These are phyloP conservation scores for Debaryomyces subglobosus DNA, from an alignment of 1,139 yeast genomes.

Conservation along the genomic window DNA sequence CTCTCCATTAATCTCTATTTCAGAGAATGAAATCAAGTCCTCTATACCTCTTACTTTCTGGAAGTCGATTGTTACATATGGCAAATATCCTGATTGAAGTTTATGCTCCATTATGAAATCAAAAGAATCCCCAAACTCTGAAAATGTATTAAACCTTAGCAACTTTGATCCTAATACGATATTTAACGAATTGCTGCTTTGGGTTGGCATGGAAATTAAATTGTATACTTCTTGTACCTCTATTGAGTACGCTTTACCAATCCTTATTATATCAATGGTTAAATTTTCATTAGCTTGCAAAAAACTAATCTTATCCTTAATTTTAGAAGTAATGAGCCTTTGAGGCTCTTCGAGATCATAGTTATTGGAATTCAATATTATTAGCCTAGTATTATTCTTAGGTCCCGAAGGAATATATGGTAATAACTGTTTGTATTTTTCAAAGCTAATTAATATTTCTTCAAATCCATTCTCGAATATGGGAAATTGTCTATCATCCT, in stretches of 20 bases:
- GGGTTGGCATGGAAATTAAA: slow-evolving; percentile 12
- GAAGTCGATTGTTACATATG: slow-evolving; percentile 23
- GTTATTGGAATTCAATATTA: slow-evolving; percentile 28
- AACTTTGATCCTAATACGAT: slow-evolving; percentile 24
- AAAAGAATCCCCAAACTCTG: slow-evolving; percentile 21
- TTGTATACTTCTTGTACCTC: slow-evolving; percentile 22
- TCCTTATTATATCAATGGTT: slow-evolving; percentile 29
- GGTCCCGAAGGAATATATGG: slow-evolving; percentile 29
- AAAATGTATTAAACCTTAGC: slow-evolving; percentile 23
- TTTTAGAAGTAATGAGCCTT: slow-evolving; percentile 4
- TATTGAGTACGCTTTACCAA: slow-evolving; percentile 24
- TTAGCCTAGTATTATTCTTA: slow-evolving; percentile 29
- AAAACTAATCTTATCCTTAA: not conserved
- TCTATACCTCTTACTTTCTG: slow-evolving; percentile 24
- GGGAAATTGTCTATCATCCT: slow-evolving; percentile 15
- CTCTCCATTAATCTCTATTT: slow-evolving; percentile 30
- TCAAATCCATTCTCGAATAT: slow-evolving; percentile 20
- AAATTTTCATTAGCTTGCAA: slow-evolving; percentile 15
- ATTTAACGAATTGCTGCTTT: not conserved
- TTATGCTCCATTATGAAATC: slow-evolving; percentile 15
- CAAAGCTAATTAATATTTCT: slow-evolving; percentile 31
- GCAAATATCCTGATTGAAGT: slow-evolving; percentile 24
- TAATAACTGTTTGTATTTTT: slow-evolving; percentile 34
- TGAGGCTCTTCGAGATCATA: slow-evolving; percentile 14
- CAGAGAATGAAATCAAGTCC: slow-evolving; percentile 20